phyloP scores from a whole-genome alignment of 805 yeast species.

The Starmerella asiatica region DNA sequence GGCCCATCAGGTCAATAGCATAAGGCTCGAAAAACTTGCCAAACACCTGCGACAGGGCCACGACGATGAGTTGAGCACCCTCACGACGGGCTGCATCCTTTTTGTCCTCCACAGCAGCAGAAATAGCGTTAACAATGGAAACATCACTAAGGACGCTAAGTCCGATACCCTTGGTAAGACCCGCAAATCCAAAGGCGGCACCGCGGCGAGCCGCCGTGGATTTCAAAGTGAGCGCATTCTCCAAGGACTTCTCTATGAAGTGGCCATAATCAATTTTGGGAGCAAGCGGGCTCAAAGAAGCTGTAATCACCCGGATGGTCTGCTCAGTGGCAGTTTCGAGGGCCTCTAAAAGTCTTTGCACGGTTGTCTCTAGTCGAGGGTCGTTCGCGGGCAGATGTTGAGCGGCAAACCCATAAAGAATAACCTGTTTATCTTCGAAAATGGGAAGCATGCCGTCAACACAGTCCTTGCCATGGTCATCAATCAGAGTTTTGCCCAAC shows the following conservation, averaged over 20 bases:
- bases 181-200: conserved; percentile 93
- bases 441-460: conserved; percentile 69
- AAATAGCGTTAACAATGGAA: conserved; percentile 61
- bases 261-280: conserved; percentile 31
- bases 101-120: conserved; percentile 79
- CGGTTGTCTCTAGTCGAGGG: conserved; percentile 46
- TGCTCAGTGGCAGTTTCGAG: conserved; percentile 71
- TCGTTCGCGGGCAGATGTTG: conserved; percentile 64
- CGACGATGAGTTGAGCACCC: conserved; percentile 77
- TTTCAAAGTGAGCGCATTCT: conserved; percentile 42
- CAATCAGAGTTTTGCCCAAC: conserved; percentile 69
- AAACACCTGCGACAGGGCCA: conserved; percentile 63
- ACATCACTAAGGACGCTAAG: conserved; percentile 59
- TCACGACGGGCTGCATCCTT: conserved; percentile 62
- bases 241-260: conserved; percentile 47
- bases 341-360: conserved; percentile 57
- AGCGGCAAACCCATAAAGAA: conserved; percentile 83
- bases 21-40: conserved; percentile 85
- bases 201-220: conserved; percentile 51
- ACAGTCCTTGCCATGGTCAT: conserved; percentile 46
- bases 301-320: conserved; percentile 53
- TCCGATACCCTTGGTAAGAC: conserved; percentile 83
- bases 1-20: conserved; percentile 75
- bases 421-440: conserved; percentile 55
- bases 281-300: conserved; percentile 66